A percentile compares a stretch with the other conserved stretches of the same genome.
These are phyloP conservation scores for Beauveria australis DNA, from an alignment of 2,329 filamentous ascomycete genomes.

Conservation along the genomic window DNA sequence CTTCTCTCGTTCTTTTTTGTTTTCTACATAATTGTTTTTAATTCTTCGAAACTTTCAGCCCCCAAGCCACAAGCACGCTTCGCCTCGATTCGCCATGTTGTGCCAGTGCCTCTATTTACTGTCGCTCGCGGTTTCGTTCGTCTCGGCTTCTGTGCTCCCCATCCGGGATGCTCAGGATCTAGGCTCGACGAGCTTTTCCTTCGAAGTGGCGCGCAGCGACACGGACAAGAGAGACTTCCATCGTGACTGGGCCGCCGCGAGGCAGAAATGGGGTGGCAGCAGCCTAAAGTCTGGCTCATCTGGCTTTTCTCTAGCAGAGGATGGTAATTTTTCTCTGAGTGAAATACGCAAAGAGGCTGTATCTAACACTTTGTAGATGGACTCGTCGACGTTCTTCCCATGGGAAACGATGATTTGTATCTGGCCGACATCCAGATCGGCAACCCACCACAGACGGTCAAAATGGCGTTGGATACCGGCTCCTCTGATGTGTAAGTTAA, in stretches of 20 bases:
- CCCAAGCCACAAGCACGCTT: not conserved
- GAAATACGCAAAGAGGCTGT: not conserved
- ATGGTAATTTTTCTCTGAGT: conserved; percentile 17
- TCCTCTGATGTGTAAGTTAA: conserved; percentile 54
- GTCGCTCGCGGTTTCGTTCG: conserved; percentile 13
- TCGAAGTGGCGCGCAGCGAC: conserved; percentile 18
- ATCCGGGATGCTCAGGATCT: not conserved
- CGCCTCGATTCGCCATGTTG: not conserved
- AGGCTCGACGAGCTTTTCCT: conserved; percentile 18
- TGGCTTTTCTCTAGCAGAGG: conserved; percentile 21
- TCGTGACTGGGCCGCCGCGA: conserved; percentile 25
- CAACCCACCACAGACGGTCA: conserved; percentile 38
- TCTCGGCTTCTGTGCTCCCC: conserved; percentile 14
- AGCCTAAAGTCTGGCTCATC: conserved; percentile 15
- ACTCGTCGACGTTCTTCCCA: conserved; percentile 25
- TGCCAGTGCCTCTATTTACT: conserved; percentile 3
- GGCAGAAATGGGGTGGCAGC: conserved; percentile 26
- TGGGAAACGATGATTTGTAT: conserved; percentile 35
- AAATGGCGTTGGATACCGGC: conserved; percentile 45
- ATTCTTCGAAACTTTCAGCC: not conserved
- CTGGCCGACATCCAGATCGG: conserved; percentile 37
- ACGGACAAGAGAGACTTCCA: conserved; percentile 23
- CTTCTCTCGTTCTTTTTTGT: not conserved
- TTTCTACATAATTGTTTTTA: not conserved
- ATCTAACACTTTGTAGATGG: conserved; percentile 20